A percentile compares a stretch with the other conserved stretches of the same genome.
phyloP scores from a whole-genome alignment of 1,139 yeast species.

The Pichia sp. region DNA sequence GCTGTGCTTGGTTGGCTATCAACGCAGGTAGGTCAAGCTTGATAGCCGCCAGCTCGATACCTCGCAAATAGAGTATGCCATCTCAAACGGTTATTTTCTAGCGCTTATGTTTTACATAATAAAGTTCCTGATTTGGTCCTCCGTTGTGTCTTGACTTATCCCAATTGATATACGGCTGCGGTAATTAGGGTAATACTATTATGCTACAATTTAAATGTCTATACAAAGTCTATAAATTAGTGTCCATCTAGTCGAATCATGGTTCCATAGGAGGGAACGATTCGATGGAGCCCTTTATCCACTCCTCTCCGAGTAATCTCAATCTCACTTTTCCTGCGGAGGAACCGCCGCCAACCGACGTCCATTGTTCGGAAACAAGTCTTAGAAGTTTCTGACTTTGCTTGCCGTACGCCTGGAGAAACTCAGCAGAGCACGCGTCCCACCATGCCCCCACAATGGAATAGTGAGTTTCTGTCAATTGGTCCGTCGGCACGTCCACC shows the following conservation, averaged over 20 bases:
- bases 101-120: too few relatives aligned
- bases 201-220: background rate
- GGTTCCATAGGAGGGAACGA: conserved; percentile 39
- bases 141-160: too few relatives aligned
- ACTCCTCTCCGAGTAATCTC: conserved; percentile 72
- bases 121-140: too few relatives aligned
- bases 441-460: conserved; percentile 81
- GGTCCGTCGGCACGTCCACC: conserved; percentile 48
- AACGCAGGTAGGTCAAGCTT: too few relatives aligned
- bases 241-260: background rate
- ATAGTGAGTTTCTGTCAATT: conserved; percentile 65
- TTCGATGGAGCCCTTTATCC: conserved; percentile 47
- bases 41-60: too few relatives aligned
- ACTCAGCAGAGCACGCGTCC: conserved; percentile 70
- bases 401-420: conserved; percentile 53
- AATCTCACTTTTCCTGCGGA: conserved; percentile 78
- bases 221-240: background rate
- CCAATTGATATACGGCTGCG: too few relatives aligned
- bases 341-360: conserved; percentile 45
- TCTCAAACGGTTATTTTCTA: too few relatives aligned
- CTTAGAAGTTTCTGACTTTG: conserved; percentile 66
- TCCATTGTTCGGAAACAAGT: conserved; percentile 46
- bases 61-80: too few relatives aligned
- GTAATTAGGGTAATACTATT: background rate
- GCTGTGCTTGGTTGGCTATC: background rate